A percentile compares a stretch with the other conserved stretches of the same genome.
phyloP scores from a whole-genome alignment of 2,329 filamentous ascomycete species.

The Fusarium pilosicola region DNA sequence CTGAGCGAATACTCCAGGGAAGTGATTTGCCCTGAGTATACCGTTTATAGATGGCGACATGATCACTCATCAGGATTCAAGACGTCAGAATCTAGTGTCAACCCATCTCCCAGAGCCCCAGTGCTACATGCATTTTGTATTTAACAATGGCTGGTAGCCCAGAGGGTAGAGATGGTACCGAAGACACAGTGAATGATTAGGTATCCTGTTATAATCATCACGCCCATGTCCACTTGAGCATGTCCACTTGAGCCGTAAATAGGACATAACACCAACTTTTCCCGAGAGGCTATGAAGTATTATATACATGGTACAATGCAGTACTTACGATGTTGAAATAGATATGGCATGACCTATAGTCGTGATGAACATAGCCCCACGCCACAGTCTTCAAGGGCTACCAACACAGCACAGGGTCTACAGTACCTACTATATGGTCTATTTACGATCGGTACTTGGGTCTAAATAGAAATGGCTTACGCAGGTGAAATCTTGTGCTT shows the following conservation, averaged over 20 bases:
- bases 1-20: background rate
- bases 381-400: background rate
- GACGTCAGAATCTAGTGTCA: background rate
- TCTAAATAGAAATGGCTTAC: too few relatives aligned
- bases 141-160: background rate
- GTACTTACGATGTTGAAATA: background rate
- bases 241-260: background rate
- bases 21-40: background rate
- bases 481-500: background rate
- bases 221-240: background rate
- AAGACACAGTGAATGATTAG: background rate
- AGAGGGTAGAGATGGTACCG: background rate
- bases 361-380: background rate
- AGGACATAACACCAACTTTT: background rate
- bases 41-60: background rate
- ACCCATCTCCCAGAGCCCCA: background rate
- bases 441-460: background rate
- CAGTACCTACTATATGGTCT: background rate
- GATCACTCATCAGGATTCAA: background rate
- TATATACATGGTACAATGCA: background rate
- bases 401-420: background rate
- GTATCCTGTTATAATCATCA: background rate
- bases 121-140: background rate
- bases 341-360: background rate
- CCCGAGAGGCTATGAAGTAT: too few relatives aligned